Percentiles rank a stretch among this genome's conserved stretches.
phyloP scores from a whole-genome alignment of 73 alveolate genomes.

The Symbiodinium pilosum region DNA sequence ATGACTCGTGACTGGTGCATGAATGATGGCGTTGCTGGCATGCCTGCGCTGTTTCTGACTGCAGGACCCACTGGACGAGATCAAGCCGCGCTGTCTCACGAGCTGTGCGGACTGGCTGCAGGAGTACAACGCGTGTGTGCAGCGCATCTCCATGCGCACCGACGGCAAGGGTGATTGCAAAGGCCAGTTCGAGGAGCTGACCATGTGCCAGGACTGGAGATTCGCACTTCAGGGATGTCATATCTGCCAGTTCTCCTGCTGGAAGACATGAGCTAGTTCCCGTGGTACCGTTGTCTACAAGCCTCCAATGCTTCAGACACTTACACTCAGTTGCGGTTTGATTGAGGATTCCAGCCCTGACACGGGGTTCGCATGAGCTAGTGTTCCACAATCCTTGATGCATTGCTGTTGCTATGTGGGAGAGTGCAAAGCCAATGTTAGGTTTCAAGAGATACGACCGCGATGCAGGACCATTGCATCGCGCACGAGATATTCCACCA shows the following conservation, averaged over 20 bases:
- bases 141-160: conserved; percentile 67
- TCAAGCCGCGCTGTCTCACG: conserved; percentile 65
- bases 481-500: conserved; percentile 82
- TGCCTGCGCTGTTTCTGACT: background rate
- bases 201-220: conserved; percentile 61
- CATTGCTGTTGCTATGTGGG: too few species aligned
- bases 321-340: too few species aligned
- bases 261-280: too few species aligned
- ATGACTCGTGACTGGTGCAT: background rate
- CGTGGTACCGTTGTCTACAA: too few species aligned
- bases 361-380: too few species aligned
- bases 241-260: too few species aligned
- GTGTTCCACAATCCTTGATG: too few species aligned
- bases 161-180: conserved; percentile 83
- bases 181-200: conserved; percentile 78
- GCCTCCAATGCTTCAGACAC: too few species aligned
- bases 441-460: too few species aligned
- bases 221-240: too few species aligned
- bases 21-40: background rate
- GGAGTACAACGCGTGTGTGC: conserved; percentile 57
- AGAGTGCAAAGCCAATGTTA: too few species aligned
- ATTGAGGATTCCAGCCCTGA: too few species aligned
- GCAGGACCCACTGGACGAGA: conserved; percentile 68
- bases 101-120: conserved; percentile 54
- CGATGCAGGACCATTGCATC: conserved; percentile 59